Conservation (phyloP, 164 flowering plant genomes). For the Vitis labrusca region DNA sequence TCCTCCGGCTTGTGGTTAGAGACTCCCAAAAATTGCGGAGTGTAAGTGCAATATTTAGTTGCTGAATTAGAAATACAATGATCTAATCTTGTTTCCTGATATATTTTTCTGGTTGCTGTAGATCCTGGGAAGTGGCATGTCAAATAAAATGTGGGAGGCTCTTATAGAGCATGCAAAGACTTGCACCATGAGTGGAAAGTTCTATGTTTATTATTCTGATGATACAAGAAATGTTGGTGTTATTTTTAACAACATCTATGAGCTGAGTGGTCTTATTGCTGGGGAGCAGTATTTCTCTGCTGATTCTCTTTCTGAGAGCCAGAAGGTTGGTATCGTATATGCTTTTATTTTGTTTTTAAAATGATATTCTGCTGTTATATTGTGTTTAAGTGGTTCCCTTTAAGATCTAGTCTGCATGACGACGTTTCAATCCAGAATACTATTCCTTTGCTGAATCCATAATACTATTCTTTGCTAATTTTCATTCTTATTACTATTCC, state of each 20-base stretch:
- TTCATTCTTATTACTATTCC: too few species aligned
- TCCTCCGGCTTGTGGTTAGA: conserved; percentile 45
- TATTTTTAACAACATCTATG: conserved; percentile 42
- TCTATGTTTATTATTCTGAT: conserved; percentile 42
- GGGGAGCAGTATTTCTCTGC: conserved; percentile 38
- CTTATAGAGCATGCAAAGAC: conserved; percentile 75
- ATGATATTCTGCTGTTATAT: neutral
- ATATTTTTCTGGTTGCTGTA: conserved; percentile 20
- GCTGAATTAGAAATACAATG: neutral
- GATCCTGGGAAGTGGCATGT: conserved; percentile 81
- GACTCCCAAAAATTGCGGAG: conserved; percentile 57
- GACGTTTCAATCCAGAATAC: too few species aligned
- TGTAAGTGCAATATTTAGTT: conserved; percentile 32
- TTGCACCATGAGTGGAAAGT: conserved; percentile 51
- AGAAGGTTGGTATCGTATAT: conserved; percentile 31
- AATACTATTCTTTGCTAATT: too few species aligned
- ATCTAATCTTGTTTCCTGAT: conserved; percentile 1
- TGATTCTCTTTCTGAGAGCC: conserved; percentile 40
- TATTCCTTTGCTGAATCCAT: too few species aligned
- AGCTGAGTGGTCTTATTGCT: conserved; percentile 36
- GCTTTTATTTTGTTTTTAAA: neutral
- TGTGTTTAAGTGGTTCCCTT: too few species aligned
- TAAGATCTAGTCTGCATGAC: too few species aligned
- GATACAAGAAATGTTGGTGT: conserved; percentile 40
- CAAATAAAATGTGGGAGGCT: conserved; percentile 77